Percentiles rank a stretch among this genome's conserved stretches.
Conservation (phyloP, 257 asterid species). For the Coffea eugenioides region DNA sequence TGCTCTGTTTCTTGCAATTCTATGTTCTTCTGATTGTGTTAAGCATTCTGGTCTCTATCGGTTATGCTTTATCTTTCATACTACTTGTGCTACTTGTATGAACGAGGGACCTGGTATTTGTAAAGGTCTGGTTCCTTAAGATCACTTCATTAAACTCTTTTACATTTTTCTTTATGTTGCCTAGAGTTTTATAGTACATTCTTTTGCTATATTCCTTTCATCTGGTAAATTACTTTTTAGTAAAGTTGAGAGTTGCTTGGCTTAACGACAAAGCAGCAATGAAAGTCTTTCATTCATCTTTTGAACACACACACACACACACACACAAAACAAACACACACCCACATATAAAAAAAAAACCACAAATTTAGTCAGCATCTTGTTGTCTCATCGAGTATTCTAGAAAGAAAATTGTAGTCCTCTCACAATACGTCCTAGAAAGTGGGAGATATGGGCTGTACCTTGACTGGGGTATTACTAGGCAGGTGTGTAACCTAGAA, state of each 20-base stretch:
- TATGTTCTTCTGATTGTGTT: not conserved
- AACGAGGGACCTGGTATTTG: not conserved
- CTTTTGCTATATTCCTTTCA: not conserved
- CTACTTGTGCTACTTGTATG: not conserved
- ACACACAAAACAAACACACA: no score
- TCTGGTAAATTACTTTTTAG: not conserved
- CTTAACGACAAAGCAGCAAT: no score
- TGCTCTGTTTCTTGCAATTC: no score
- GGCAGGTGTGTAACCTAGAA: slow-evolving; percentile 39
- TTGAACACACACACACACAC: no score
- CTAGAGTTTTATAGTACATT: not conserved
- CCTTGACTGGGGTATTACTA: slow-evolving; percentile 45
- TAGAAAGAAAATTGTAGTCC: slow-evolving; percentile 36
- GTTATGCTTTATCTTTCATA: not conserved
- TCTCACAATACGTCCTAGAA: slow-evolving; percentile 41
- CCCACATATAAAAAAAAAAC: no score
- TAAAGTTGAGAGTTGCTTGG: no score
- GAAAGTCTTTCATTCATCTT: no score
- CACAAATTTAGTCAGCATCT: no score
- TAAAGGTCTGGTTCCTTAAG: not conserved
- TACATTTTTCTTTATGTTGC: not conserved
- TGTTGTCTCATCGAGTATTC: slow-evolving; percentile 48
- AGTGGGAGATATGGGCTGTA: slow-evolving; percentile 71
- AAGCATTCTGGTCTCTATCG: not conserved
- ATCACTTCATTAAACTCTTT: not conserved